Evolutionary conservation across 371 early-diverging fungal species (phyloP).

Genomic region (Zychaea mexicana): DNA sequence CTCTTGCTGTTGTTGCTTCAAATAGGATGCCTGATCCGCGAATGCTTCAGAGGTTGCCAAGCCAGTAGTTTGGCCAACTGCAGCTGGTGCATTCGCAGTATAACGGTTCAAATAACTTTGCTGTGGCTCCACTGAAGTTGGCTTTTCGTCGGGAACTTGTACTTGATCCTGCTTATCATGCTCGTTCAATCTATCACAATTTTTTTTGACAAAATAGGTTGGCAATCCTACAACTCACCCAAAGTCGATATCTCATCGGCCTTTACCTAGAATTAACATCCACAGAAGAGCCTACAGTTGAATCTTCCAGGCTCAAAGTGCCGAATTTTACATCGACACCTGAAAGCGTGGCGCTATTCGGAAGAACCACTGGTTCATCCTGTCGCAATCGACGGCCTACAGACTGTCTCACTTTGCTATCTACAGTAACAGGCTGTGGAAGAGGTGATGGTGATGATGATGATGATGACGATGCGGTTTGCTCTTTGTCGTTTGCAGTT

Average conservation of each 20-base stretch:
- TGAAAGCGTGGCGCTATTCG: conserved; percentile 52
- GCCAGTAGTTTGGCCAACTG: not conserved
- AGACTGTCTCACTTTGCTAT: conserved; percentile 2
- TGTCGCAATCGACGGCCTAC: conserved; percentile 64
- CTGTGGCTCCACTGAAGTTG: not conserved
- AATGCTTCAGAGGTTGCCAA: not conserved
- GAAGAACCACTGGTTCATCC: conserved; percentile 83
- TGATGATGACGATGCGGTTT: not conserved
- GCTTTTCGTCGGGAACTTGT: not conserved
- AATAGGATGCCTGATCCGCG: not conserved
- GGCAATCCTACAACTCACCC: too few species aligned
- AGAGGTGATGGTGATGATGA: not conserved
- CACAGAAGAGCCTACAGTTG: not conserved
- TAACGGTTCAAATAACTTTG: conserved; percentile 5
- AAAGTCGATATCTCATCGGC: too few species aligned
- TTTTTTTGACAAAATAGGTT: too few species aligned
- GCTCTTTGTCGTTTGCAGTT: not conserved
- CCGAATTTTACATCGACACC: conserved; percentile 77
- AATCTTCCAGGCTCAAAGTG: conserved; percentile 56
- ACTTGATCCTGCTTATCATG: not conserved
- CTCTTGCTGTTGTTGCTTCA: conserved; percentile 2
- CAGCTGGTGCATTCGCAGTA: not conserved
- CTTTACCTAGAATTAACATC: not conserved
- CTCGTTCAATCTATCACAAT: not conserved
- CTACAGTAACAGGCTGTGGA: not conserved